A percentile compares a stretch with the other conserved stretches of the same genome.
These are phyloP conservation scores for Malassezia arunalokei DNA, from an alignment of 1,284 basidiomycete species.

Conservation along the genomic window DNA sequence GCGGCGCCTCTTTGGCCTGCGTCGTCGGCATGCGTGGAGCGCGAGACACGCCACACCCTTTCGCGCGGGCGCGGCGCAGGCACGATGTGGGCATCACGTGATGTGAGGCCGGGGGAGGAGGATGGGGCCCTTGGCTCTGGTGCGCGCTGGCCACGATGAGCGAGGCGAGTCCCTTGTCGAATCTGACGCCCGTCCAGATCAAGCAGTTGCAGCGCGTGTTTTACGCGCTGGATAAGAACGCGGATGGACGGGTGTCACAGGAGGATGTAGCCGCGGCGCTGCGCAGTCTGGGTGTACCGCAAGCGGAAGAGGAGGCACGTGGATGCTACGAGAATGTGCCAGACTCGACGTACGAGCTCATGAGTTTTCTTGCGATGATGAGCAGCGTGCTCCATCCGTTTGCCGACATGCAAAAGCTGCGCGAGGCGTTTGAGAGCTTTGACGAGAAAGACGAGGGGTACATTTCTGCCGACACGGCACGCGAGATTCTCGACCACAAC, in stretches of 20 bases:
- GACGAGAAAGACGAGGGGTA: constrained; percentile 40
- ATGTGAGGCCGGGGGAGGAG: too few species aligned
- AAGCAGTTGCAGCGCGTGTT: constrained; percentile 48
- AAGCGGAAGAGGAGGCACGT: not conserved
- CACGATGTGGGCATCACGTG: too few species aligned
- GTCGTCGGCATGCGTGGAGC: too few species aligned
- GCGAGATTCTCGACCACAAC: constrained; percentile 33
- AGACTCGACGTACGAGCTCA: constrained; percentile 27
- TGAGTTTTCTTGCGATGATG: constrained; percentile 44
- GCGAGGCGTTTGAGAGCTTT: constrained; percentile 44
- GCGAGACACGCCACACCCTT: too few species aligned
- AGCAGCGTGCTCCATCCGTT: constrained; percentile 31
- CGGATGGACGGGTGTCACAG: constrained; percentile 43
- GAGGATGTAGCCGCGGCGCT: constrained; percentile 40
- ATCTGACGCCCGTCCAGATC: constrained; percentile 41
- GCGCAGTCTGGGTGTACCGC: constrained; percentile 20
- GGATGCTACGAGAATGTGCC: constrained; percentile 13
- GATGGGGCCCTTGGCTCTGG: too few species aligned
- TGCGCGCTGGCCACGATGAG: not conserved
- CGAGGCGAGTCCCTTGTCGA: constrained; percentile 3
- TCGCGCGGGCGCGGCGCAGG: too few species aligned
- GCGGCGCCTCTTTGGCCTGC: not conserved
- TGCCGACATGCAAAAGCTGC: constrained; percentile 30
- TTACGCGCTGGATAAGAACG: constrained; percentile 46
- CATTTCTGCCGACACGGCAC: constrained; percentile 29